Percentiles rank a stretch among this genome's conserved stretches.
These are phyloP conservation scores for Diplocarpon mali DNA, from an alignment of 2,329 filamentous ascomycete species.

Conservation along the genomic window DNA sequence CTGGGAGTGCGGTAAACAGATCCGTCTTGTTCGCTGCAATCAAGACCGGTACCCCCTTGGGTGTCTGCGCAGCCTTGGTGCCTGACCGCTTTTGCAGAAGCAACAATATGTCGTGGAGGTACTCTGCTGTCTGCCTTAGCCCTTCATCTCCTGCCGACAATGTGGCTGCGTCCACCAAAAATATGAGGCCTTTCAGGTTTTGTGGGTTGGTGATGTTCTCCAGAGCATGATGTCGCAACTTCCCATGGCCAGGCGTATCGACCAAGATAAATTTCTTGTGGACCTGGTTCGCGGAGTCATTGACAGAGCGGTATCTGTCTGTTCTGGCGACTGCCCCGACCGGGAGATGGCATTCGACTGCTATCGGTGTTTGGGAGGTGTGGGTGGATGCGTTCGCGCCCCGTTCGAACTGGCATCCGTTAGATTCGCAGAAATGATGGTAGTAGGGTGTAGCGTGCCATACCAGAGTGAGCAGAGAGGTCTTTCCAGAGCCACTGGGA, in stretches of 20 bases:
- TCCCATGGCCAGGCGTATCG: conserved; percentile 93
- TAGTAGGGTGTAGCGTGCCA: neutral
- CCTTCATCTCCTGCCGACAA: conserved; percentile 43
- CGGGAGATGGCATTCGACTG: conserved; percentile 45
- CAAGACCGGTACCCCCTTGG: conserved; percentile 58
- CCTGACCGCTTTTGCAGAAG: conserved; percentile 60
- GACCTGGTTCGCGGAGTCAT: conserved; percentile 45
- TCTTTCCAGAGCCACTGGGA: conserved; percentile 78
- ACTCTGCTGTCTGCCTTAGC: conserved; percentile 65
- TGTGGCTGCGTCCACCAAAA: conserved; percentile 75
- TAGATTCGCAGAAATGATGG: neutral
- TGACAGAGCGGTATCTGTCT: conserved; percentile 52
- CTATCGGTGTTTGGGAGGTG: conserved; percentile 49
- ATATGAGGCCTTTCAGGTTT: conserved; percentile 65
- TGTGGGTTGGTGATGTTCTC: conserved; percentile 34
- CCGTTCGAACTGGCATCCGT: conserved; percentile 38
- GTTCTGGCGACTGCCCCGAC: conserved; percentile 40
- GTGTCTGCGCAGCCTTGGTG: conserved; percentile 44
- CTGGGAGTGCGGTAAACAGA: conserved; percentile 82
- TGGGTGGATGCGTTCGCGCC: conserved; percentile 38
- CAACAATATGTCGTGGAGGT: conserved; percentile 83
- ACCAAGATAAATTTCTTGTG: conserved; percentile 65
- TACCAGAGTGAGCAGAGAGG: conserved; percentile 71
- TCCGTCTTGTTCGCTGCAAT: conserved; percentile 93
- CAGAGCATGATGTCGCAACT: conserved; percentile 66